Evolutionary conservation across 208 protist species (phyloP).

Genomic region (Trypanosoma platydactyli): DNA sequence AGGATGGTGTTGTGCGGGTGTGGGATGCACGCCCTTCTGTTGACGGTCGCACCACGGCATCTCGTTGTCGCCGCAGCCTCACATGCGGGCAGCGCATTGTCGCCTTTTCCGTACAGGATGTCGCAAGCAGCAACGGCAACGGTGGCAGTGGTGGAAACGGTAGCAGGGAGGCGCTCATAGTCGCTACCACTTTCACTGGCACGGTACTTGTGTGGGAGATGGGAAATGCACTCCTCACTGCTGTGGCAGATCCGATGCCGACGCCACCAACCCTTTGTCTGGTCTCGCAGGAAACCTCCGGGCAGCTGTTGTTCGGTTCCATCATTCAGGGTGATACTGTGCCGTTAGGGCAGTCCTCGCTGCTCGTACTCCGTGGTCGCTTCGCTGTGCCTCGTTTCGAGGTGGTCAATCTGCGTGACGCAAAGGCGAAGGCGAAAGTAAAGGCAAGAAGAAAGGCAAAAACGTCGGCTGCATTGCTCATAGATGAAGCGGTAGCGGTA

Average conservation of each 20-base stretch:
- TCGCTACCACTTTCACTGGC: constrained; percentile 52
- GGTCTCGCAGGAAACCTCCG: constrained; percentile 39
- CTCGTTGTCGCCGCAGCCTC: constrained; percentile 73
- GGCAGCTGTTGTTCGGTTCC: constrained; percentile 46
- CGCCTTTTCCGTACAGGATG: constrained; percentile 50
- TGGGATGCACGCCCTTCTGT: constrained; percentile 54
- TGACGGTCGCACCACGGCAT: constrained; percentile 8
- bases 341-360: constrained; percentile 10
- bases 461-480: background rate
- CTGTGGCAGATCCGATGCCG: constrained; percentile 54
- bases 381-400: constrained; percentile 78
- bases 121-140: constrained; percentile 14
- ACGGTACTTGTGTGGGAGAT: constrained; percentile 57
- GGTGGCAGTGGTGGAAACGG: constrained; percentile 9
- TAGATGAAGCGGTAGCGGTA: constrained; percentile 10
- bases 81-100: constrained; percentile 79
- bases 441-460: background rate
- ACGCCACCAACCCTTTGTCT: constrained; percentile 51
- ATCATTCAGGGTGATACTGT: constrained; percentile 13
- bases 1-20: constrained; percentile 70
- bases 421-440: background rate
- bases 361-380: constrained; percentile 61
- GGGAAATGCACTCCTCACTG: constrained; percentile 35
- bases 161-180: constrained; percentile 26
- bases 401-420: constrained; percentile 28